phyloP scores from a whole-genome alignment of 2,329 filamentous ascomycete genomes.

The Hirsutella minnesotensis region DNA sequence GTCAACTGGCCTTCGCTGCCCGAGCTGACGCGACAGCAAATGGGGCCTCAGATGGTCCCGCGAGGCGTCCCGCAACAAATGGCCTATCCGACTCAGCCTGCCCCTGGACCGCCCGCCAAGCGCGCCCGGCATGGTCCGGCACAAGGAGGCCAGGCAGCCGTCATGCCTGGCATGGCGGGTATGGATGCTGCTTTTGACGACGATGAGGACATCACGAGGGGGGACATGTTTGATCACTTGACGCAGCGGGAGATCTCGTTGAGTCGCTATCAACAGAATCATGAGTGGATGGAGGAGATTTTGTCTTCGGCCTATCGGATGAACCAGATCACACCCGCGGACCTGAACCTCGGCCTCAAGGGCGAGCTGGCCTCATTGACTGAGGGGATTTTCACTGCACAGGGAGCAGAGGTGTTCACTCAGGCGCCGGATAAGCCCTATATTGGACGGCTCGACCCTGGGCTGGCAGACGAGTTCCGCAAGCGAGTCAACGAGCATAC shows the following conservation, averaged over 20 bases:
- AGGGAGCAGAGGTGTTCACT: slow-evolving; percentile 34
- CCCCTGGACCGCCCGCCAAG: slow-evolving; percentile 42
- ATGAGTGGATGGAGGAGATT: slow-evolving; percentile 98
- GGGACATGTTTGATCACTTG: slow-evolving; percentile 81
- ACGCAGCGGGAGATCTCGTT: slow-evolving; percentile 83
- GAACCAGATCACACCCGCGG: slow-evolving; percentile 72
- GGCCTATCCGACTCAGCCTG: slow-evolving; percentile 46
- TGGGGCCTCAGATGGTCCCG: slow-evolving; percentile 33
- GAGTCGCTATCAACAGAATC: slow-evolving; percentile 81
- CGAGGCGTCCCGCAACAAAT: slow-evolving; percentile 45
- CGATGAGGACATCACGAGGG: slow-evolving; percentile 76
- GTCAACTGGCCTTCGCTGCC: slow-evolving; percentile 81
- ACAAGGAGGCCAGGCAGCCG: slow-evolving; percentile 23
- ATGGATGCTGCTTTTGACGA: slow-evolving; percentile 54
- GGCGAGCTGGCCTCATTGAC: slow-evolving; percentile 76
- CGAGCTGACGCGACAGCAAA: slow-evolving; percentile 35
- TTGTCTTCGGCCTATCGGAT: slow-evolving; percentile 82
- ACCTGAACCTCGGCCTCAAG: slow-evolving; percentile 74
- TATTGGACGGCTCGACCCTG: slow-evolving; percentile 52
- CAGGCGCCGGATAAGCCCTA: slow-evolving; percentile 45
- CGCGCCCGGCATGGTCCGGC: slow-evolving; percentile 34
- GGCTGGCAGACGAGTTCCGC: slow-evolving; percentile 74
- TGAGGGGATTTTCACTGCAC: slow-evolving; percentile 68
- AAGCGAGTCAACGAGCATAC: slow-evolving; percentile 64
- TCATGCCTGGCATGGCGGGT: slow-evolving; percentile 25